Conservation (phyloP, 345 rosid species). For the Barbarea vulgaris region DNA sequence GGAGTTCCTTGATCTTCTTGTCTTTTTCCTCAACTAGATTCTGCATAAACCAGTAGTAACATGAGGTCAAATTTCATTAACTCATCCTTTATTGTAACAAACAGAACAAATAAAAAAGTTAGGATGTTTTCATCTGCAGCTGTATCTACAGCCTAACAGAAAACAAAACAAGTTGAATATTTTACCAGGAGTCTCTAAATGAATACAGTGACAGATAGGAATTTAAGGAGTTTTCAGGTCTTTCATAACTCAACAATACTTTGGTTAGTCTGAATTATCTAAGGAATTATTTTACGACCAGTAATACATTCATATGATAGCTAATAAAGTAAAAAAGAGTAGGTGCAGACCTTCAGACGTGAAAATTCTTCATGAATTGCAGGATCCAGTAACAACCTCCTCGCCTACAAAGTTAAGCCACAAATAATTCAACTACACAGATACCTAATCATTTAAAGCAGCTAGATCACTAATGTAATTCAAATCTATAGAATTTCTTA, state of each 20-base stretch:
- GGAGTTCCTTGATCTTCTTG: constrained; percentile 92
- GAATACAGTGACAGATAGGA: not conserved
- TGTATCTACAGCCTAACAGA: not conserved
- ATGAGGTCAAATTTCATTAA: not conserved
- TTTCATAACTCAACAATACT: not conserved
- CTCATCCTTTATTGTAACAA: not conserved
- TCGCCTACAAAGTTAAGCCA: constrained; percentile 58
- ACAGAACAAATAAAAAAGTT: not conserved
- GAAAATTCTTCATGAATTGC: constrained; percentile 97
- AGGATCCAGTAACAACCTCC: constrained; percentile 91
- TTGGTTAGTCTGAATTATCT: not conserved
- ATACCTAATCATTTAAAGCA: not conserved
- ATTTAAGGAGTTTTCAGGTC: constrained; percentile 8
- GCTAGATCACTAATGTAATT: constrained; percentile 1
- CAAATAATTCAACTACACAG: not conserved
- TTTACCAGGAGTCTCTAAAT: not conserved
- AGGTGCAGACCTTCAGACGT: constrained; percentile 74
- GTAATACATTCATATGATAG: constrained; percentile 3
- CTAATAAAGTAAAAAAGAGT: constrained; percentile 13
- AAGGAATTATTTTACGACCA: not conserved
- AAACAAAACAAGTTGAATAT: not conserved
- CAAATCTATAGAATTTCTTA: not conserved
- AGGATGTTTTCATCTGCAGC: not conserved
- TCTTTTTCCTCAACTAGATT: constrained; percentile 95
- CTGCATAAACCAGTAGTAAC: constrained; percentile 40